A percentile compares a stretch with the other conserved stretches of the same genome.
These are phyloP conservation scores for Mucor racemosus DNA, from an alignment of 371 early-diverging fungal species.

Conservation along the genomic window DNA sequence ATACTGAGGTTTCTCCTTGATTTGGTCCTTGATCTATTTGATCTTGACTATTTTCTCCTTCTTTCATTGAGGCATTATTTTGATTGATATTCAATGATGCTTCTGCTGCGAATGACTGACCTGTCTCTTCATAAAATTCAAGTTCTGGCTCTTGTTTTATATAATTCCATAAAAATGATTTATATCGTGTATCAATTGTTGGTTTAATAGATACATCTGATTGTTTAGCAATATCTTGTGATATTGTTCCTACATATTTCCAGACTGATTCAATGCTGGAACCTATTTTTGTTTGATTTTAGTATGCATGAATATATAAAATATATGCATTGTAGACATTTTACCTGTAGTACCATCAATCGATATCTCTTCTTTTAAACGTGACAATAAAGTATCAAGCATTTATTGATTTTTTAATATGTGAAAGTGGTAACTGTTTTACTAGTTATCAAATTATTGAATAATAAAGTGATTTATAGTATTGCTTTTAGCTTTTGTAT, in stretches of 20 bases:
- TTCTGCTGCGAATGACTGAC: too few species aligned
- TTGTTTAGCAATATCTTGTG: constrained; percentile 11
- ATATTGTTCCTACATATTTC: constrained; percentile 18
- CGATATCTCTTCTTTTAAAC: constrained; percentile 34
- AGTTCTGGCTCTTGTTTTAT: constrained; percentile 19
- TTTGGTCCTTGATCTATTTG: background rate
- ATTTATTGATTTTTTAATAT: constrained; percentile 12
- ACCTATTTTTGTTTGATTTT: constrained; percentile 17
- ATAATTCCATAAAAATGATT: constrained; percentile 36
- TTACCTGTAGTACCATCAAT: constrained; percentile 31
- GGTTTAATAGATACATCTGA: constrained; percentile 13
- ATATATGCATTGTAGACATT: background rate
- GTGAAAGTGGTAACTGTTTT: too few species aligned
- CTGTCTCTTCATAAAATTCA: constrained; percentile 20
- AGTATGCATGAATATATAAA: background rate
- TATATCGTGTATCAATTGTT: constrained; percentile 34
- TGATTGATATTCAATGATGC: background rate
- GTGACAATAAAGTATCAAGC: constrained; percentile 28
- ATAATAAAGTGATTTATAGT: too few species aligned
- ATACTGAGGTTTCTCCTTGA: too few species aligned
- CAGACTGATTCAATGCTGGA: constrained; percentile 22
- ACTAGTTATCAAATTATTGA: too few species aligned
- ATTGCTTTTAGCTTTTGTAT: too few species aligned
- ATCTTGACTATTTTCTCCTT: background rate
- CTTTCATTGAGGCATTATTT: background rate